Percentiles rank a stretch among this genome's conserved stretches.
Conservation (phyloP, 2,329 filamentous ascomycete species). For the Paracoccidioides brasiliensis region DNA sequence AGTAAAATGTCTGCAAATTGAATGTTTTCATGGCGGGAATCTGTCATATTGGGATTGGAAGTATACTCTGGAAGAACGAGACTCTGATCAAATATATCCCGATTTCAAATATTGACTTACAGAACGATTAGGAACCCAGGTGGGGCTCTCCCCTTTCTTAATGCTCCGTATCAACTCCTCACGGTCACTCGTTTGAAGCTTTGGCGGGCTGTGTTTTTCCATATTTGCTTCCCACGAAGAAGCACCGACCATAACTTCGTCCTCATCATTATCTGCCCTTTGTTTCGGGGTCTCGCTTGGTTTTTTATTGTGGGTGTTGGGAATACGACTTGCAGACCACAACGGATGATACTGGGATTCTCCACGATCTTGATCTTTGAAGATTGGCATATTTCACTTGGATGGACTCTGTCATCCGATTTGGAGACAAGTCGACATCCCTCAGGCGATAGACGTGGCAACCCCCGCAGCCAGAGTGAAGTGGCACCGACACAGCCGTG, state of each 20-base stretch:
- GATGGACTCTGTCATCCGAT: constrained; percentile 3
- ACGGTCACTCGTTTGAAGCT: constrained; percentile 40
- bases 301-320: constrained; percentile 6
- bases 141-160: constrained; percentile 64
- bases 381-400: constrained; percentile 17
- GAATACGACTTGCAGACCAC: constrained; percentile 1
- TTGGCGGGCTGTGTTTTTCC: constrained; percentile 11
- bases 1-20: constrained; percentile 5
- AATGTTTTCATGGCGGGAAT: neutral
- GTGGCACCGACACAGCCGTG: constrained; percentile 12
- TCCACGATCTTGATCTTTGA: constrained; percentile 20
- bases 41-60: neutral
- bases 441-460: constrained; percentile 10
- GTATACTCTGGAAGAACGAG: constrained; percentile 5
- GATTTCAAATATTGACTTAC: constrained; percentile 27
- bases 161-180: constrained; percentile 71
- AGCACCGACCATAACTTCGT: constrained; percentile 10
- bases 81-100: neutral
- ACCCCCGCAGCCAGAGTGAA: constrained; percentile 7
- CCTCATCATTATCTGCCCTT: constrained; percentile 5
- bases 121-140: constrained; percentile 56
- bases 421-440: constrained; percentile 1
- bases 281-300: constrained; percentile 11
- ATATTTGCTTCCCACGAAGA: constrained; percentile 9
- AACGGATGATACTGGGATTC: constrained; percentile 17